Evolutionary conservation across 305 asterid genomes (phyloP).

Genomic region (Rubia tinctorum): DNA sequence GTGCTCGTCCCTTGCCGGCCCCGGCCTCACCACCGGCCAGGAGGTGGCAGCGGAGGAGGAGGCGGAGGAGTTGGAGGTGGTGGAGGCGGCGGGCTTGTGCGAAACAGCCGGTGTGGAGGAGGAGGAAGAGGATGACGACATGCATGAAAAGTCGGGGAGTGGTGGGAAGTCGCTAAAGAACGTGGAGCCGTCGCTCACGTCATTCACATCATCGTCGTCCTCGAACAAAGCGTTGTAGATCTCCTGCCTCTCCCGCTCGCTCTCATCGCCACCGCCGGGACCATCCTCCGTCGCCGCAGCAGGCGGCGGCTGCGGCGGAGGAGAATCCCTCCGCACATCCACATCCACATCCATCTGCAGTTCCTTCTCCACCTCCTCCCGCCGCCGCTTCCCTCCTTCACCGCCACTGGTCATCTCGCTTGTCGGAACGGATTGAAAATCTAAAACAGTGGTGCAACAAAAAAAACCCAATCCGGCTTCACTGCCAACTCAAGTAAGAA

Average conservation of each 20-base stretch:
- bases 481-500: background rate
- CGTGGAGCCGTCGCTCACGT: conserved; percentile 44
- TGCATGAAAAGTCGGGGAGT: conserved; percentile 85
- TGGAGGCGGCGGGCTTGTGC: conserved; percentile 16
- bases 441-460: background rate
- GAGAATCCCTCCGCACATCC: background rate
- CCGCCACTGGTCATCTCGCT: background rate
- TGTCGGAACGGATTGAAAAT: background rate
- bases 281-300: background rate
- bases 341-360: background rate
- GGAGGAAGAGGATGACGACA: conserved; percentile 86
- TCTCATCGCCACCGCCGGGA: background rate
- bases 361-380: background rate
- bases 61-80: conserved; percentile 36
- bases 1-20: conserved; percentile 21
- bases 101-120: conserved; percentile 42
- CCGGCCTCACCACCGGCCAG: conserved; percentile 39
- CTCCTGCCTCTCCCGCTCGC: conserved; percentile 10
- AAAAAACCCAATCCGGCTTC: background rate
- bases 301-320: background rate
- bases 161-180: conserved; percentile 48
- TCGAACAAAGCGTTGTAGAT: conserved; percentile 22
- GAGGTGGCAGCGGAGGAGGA: conserved; percentile 34
- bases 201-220: conserved; percentile 18
- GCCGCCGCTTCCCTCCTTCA: background rate